A percentile compares a stretch with the other conserved stretches of the same genome.
Evolutionary conservation across 73 alveolate genomes (phyloP).

Genomic region (Uronychia binucleata): DNA sequence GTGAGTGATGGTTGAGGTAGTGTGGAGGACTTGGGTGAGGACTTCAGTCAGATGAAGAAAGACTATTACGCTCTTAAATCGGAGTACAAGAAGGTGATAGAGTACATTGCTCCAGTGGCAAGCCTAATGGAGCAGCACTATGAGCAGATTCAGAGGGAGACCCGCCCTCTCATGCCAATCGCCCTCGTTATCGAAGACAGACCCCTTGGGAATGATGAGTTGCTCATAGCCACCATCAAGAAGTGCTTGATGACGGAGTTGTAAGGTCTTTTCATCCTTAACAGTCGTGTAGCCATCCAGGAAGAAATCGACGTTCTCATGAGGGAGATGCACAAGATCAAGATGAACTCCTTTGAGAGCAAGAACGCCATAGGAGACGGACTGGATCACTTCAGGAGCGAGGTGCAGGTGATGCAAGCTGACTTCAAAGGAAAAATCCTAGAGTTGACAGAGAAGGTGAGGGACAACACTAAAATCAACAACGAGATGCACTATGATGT

Average conservation of each 20-base stretch:
- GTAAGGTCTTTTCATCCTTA: not conserved
- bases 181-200: not conserved
- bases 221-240: not conserved
- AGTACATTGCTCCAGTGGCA: not conserved
- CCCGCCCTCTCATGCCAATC: not conserved
- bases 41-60: not conserved
- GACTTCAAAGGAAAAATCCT: not conserved
- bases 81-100: not conserved
- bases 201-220: not conserved
- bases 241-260: not conserved
- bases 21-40: no score
- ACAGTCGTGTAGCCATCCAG: not conserved
- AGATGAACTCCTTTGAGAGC: not conserved
- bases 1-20: no score
- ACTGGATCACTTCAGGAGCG: not conserved
- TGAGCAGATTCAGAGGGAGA: not conserved
- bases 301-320: not conserved
- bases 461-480: not conserved
- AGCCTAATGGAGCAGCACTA: not conserved
- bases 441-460: not conserved
- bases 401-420: not conserved
- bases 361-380: not conserved
- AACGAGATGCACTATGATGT: not conserved
- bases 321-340: not conserved
- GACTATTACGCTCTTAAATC: not conserved